Evolutionary conservation across 129 eudicot genomes (phyloP).

Genomic region (Saussurea involucrata): DNA sequence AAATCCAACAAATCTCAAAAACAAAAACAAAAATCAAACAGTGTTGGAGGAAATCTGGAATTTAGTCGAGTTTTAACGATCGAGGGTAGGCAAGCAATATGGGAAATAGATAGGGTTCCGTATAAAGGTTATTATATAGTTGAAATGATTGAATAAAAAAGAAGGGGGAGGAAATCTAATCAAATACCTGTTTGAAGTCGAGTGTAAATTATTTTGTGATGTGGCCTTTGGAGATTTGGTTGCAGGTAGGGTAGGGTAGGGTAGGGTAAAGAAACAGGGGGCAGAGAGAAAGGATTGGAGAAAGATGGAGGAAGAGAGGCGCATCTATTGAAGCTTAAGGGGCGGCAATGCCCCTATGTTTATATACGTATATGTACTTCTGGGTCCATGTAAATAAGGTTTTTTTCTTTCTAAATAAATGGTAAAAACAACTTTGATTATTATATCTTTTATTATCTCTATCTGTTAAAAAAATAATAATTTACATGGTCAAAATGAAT

Average conservation of each 20-base stretch:
- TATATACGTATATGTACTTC: background rate
- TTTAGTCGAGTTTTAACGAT: background rate
- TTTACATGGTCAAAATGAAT: no score
- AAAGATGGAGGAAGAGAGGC: slow-evolving; percentile 24
- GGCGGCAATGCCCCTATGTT: slow-evolving; percentile 13
- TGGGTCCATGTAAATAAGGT: background rate
- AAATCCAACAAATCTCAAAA: slow-evolving; percentile 21
- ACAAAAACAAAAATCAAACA: background rate
- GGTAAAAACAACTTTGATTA: no score
- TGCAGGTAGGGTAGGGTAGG: slow-evolving; percentile 14
- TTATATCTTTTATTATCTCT: no score
- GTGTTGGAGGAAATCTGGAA: background rate
- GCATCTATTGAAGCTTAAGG: slow-evolving; percentile 10
- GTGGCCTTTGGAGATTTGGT: slow-evolving; percentile 22
- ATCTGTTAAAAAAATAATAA: no score
- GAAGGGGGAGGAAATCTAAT: background rate
- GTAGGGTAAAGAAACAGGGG: background rate
- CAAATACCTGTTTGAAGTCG: background rate
- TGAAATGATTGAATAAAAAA: background rate
- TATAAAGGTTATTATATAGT: background rate
- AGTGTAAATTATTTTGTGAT: slow-evolving; percentile 25
- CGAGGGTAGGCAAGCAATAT: background rate
- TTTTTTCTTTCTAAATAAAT: background rate
- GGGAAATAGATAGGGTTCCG: slow-evolving; percentile 9
- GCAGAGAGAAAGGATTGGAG: slow-evolving; percentile 20